Percentiles rank a stretch among this genome's conserved stretches.
Evolutionary conservation across 2,329 filamentous ascomycete species (phyloP).

Genomic region (Cercospora citrullina): DNA sequence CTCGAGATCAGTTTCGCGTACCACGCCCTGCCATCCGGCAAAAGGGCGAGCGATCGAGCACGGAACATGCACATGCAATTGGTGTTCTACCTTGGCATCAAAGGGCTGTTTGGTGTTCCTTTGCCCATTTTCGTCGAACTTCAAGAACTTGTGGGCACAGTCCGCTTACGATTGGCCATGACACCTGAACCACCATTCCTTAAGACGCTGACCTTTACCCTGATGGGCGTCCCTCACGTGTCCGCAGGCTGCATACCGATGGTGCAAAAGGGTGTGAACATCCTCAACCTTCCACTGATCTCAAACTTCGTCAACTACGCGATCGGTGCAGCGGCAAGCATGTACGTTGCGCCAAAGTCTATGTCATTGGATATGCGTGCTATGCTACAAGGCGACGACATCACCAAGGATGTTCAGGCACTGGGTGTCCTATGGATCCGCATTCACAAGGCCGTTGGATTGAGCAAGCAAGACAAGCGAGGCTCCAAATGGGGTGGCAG

Average conservation of each 20-base stretch:
- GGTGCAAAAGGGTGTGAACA: slow-evolving; percentile 85
- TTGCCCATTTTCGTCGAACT: slow-evolving; percentile 87
- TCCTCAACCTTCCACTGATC: slow-evolving; percentile 87
- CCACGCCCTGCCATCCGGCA: slow-evolving; percentile 74
- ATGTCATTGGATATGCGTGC: slow-evolving; percentile 89
- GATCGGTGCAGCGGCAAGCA: slow-evolving; percentile 79
- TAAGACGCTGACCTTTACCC: slow-evolving; percentile 86
- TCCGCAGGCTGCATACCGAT: slow-evolving; percentile 88
- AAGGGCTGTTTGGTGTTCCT: slow-evolving; percentile 84
- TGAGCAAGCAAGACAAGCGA: slow-evolving; percentile 87
- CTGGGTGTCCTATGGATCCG: slow-evolving; percentile 89
- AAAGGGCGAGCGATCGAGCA: slow-evolving; percentile 71
- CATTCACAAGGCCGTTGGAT: slow-evolving; percentile 80
- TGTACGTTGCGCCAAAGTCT: slow-evolving; percentile 88
- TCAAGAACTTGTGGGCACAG: slow-evolving; percentile 85
- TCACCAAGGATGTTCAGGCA: slow-evolving; percentile 84
- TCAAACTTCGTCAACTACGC: slow-evolving; percentile 97
- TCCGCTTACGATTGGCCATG: slow-evolving; percentile 78
- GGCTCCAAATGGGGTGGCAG: slow-evolving; percentile 84
- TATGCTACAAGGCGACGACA: slow-evolving; percentile 85
- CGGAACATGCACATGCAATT: slow-evolving; percentile 97
- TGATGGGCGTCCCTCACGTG: slow-evolving; percentile 92
- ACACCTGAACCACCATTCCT: slow-evolving; percentile 89
- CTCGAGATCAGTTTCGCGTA: slow-evolving; percentile 89
- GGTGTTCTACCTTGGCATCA: slow-evolving; percentile 88